Evolutionary conservation across 2,329 filamentous ascomycete species (phyloP).

Genomic region (Microdochium trichocladiopsis): DNA sequence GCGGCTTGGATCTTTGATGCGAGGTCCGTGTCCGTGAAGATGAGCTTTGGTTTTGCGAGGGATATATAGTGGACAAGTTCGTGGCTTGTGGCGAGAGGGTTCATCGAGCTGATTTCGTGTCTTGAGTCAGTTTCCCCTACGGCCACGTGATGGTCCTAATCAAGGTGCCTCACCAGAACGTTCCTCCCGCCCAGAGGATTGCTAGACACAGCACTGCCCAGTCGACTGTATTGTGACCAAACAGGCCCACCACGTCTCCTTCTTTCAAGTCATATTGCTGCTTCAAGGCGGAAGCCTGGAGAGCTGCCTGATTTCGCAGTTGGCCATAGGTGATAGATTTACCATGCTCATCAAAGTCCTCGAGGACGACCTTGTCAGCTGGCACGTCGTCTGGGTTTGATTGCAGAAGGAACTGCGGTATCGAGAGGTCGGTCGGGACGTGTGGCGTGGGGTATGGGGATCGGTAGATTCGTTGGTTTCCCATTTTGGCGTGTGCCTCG

Average conservation of each 20-base stretch:
- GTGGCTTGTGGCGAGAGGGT: constrained; percentile 12
- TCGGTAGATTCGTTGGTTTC: not conserved
- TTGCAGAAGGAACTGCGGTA: constrained; percentile 14
- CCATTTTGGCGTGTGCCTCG: not conserved
- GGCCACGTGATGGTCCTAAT: not conserved
- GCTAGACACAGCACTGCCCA: constrained; percentile 13
- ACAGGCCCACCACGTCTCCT: constrained; percentile 13
- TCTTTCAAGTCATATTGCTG: constrained; percentile 2
- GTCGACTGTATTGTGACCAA: constrained; percentile 10
- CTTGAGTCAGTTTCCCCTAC: not conserved
- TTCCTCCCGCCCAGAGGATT: constrained; percentile 13
- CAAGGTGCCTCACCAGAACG: constrained; percentile 8
- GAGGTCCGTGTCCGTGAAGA: constrained; percentile 8
- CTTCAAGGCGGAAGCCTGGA: constrained; percentile 8
- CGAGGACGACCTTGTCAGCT: constrained; percentile 9
- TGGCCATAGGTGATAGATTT: constrained; percentile 6
- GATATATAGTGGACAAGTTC: constrained; percentile 14
- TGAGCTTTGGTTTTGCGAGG: constrained; percentile 9
- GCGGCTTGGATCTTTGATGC: not conserved
- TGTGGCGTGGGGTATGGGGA: not conserved
- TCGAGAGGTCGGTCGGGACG: constrained; percentile 9
- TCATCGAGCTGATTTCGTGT: constrained; percentile 8
- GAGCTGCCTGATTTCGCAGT: constrained; percentile 8
- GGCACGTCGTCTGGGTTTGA: constrained; percentile 15
- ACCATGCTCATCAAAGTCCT: constrained; percentile 11